These are phyloP conservation scores for Magnusiomyces magnusii DNA, from an alignment of 1,139 yeast species.

Conservation along the genomic window DNA sequence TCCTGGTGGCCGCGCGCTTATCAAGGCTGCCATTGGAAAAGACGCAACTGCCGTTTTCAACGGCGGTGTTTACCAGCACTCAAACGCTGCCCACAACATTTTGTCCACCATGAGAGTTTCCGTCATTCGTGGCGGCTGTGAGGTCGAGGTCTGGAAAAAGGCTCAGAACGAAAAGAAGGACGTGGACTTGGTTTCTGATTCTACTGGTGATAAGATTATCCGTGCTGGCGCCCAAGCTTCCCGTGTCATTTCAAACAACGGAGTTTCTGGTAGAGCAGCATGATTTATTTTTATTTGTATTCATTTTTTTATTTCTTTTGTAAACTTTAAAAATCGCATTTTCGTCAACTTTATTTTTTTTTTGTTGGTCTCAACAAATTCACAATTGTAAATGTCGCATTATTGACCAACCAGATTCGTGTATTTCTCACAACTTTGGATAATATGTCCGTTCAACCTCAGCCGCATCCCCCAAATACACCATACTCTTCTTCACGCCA, in stretches of 20 bases:
- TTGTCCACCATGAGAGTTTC: conserved; percentile 96
- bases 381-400: too few species aligned
- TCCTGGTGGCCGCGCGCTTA: conserved; percentile 94
- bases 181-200: conserved; percentile 44
- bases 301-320: too few species aligned
- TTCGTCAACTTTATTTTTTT: neutral
- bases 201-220: conserved; percentile 46
- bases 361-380: too few species aligned
- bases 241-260: conserved; percentile 28
- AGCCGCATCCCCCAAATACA: conserved; percentile 15
- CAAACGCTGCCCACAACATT: conserved; percentile 96
- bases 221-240: conserved; percentile 58
- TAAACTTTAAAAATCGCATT: neutral
- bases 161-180: conserved; percentile 24
- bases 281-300: conserved; percentile 12
- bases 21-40: conserved; percentile 82
- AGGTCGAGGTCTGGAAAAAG: conserved; percentile 68
- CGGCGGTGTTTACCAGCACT: conserved; percentile 96
- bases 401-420: too few species aligned
- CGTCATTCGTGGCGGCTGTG: conserved; percentile 79
- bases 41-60: conserved; percentile 97
- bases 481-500: conserved; percentile 41
- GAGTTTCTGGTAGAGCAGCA: conserved; percentile 31
- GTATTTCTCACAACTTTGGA: conserved; percentile 1
- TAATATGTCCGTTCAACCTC: conserved; percentile 7